Evolutionary conservation across 2,329 filamentous ascomycete genomes (phyloP).

Genomic region (Keithomyces neogunnii): DNA sequence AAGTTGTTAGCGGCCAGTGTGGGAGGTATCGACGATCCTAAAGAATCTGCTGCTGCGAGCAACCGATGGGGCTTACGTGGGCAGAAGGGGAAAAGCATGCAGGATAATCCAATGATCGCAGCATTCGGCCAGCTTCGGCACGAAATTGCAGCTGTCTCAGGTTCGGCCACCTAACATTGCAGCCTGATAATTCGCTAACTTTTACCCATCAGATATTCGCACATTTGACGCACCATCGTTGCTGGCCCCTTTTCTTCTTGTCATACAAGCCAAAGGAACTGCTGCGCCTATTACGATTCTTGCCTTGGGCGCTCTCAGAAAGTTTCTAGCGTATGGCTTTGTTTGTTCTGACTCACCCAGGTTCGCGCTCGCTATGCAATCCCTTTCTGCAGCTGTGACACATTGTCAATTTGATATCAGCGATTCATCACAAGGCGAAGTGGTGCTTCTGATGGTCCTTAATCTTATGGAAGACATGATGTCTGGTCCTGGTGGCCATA

Average conservation of each 20-base stretch:
- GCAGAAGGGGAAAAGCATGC: conserved; percentile 93
- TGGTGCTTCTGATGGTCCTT: conserved; percentile 86
- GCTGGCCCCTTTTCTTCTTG: conserved; percentile 88
- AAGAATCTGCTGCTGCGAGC: conserved; percentile 47
- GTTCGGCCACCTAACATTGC: conserved; percentile 31
- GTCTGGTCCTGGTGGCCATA: conserved; percentile 81
- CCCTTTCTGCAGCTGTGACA: conserved; percentile 87
- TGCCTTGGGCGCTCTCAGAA: conserved; percentile 85
- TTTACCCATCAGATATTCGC: conserved; percentile 58
- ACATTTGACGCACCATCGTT: conserved; percentile 83
- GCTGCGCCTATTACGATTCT: conserved; percentile 94
- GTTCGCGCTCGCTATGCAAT: conserved; percentile 86
- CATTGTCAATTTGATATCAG: conserved; percentile 97
- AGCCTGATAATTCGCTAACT: not conserved
- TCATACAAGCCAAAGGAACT: conserved; percentile 92
- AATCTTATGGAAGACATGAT: conserved; percentile 99
- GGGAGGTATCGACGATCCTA: conserved; percentile 30
- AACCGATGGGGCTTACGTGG: conserved; percentile 90
- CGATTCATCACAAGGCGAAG: conserved; percentile 89
- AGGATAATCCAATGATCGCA: conserved; percentile 93
- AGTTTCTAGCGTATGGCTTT: conserved; percentile 93
- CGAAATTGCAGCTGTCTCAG: conserved; percentile 78
- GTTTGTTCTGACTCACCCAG: conserved; percentile 78
- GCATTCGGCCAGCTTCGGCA: conserved; percentile 85
- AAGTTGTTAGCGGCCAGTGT: conserved; percentile 28